Conservation (phyloP, 768 basidiomycete genomes). For the Leccinum boreale region DNA sequence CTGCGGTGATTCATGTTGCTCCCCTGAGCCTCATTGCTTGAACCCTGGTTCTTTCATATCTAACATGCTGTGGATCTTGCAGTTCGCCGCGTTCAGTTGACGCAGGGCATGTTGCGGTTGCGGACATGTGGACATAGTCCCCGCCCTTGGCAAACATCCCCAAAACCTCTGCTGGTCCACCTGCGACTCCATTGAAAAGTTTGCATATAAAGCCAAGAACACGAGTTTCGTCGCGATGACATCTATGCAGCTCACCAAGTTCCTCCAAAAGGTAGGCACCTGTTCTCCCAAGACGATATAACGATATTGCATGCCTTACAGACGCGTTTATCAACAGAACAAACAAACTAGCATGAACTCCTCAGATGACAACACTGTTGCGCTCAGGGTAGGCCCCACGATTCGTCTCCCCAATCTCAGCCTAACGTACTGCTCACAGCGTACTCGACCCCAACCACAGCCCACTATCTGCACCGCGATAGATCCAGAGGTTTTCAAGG, state of each 20-base stretch:
- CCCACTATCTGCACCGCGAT: conserved; percentile 10
- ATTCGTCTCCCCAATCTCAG: background rate
- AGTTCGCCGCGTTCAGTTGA: conserved; percentile 17
- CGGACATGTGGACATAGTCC: background rate
- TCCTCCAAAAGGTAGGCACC: conserved; percentile 12
- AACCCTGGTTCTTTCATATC: background rate
- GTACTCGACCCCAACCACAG: background rate
- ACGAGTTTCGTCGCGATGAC: background rate
- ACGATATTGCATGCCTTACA: conserved; percentile 1
- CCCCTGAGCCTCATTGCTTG: conserved; percentile 11
- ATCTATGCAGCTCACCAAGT: background rate
- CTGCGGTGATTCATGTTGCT: background rate
- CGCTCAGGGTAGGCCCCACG: conserved; percentile 3
- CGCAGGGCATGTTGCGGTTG: background rate
- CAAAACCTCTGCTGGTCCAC: background rate
- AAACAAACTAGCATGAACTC: background rate
- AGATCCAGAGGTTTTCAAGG: background rate
- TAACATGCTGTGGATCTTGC: conserved; percentile 8
- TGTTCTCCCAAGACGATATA: background rate
- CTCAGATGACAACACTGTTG: background rate
- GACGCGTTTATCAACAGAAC: background rate
- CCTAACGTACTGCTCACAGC: conserved; percentile 6
- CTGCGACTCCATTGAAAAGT: background rate
- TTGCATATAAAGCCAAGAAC: conserved; percentile 12
- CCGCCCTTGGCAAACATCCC: conserved; percentile 2